A percentile compares a stretch with the other conserved stretches of the same genome.
Conservation (phyloP, 352 stramenopile species). For the Salisapilia sapeloensis region DNA sequence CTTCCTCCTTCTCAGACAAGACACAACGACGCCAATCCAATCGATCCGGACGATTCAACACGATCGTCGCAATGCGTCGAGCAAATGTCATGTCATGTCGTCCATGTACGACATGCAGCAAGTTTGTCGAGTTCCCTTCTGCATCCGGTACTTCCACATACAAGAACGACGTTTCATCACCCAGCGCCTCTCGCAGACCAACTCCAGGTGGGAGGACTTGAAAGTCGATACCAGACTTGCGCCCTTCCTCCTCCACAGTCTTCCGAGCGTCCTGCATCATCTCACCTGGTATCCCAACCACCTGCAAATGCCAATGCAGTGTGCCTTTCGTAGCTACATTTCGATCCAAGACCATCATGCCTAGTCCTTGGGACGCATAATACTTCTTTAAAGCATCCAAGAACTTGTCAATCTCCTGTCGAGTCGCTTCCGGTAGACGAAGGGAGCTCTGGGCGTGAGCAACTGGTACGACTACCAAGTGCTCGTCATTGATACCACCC, state of each 20-base stretch:
- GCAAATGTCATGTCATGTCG: constrained; percentile 80
- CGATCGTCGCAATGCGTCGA: constrained; percentile 33
- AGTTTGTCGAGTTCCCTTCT: constrained; percentile 10
- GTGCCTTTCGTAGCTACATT: constrained; percentile 56
- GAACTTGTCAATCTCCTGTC: constrained; percentile 49
- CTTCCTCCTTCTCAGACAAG: constrained; percentile 49
- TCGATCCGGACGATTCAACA: constrained; percentile 42
- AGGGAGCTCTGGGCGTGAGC: constrained; percentile 45
- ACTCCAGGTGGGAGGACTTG: constrained; percentile 12
- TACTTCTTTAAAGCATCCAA: constrained; percentile 35
- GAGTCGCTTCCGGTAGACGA: constrained; percentile 16
- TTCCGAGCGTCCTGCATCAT: constrained; percentile 14
- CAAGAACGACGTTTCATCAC: constrained; percentile 28
- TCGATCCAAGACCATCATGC: constrained; percentile 60
- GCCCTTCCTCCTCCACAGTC: constrained; percentile 45
- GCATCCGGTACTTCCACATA: constrained; percentile 45
- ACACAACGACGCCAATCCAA: constrained; percentile 78
- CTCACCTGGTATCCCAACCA: constrained; percentile 36
- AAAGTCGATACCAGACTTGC: constrained; percentile 61
- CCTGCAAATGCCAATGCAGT: constrained; percentile 61
- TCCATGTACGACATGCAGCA: constrained; percentile 46
- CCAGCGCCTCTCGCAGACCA: constrained; percentile 7
- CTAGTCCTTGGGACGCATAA: constrained; percentile 45
- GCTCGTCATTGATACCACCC: constrained; percentile 54
- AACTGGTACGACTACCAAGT: constrained; percentile 66